Conservation (phyloP, 805 yeast genomes). For the Candida pseudofarinosa region DNA sequence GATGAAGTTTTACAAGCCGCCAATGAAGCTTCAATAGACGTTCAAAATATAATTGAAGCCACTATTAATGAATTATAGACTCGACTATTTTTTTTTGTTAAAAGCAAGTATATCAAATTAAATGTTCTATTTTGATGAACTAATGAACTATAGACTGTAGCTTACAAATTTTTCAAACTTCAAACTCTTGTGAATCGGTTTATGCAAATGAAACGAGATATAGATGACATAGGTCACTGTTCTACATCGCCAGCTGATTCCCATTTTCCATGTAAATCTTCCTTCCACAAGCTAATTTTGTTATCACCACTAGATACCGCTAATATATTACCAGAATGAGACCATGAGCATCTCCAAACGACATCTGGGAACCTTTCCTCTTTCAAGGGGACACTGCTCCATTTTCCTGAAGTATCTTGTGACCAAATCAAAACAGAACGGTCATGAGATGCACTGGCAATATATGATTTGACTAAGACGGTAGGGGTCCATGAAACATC, state of each 20-base stretch:
- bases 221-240: conserved; percentile 44
- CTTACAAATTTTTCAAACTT: too few species aligned
- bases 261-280: conserved; percentile 89
- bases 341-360: conserved; percentile 98
- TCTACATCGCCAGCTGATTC: conserved; percentile 96
- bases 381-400: conserved; percentile 78
- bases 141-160: background rate
- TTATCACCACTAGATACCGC: conserved; percentile 97
- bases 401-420: conserved; percentile 61
- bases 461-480: conserved; percentile 76
- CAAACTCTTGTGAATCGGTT: too few species aligned
- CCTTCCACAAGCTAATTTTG: conserved; percentile 95
- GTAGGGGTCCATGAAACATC: conserved; percentile 99
- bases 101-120: too few species aligned
- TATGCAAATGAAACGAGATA: too few species aligned
- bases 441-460: conserved; percentile 97
- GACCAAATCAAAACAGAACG: conserved; percentile 94
- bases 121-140: background rate
- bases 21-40: conserved; percentile 73
- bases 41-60: conserved; percentile 62
- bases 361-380: conserved; percentile 91
- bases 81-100: too few species aligned
- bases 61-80: conserved; percentile 45
- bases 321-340: conserved; percentile 88
- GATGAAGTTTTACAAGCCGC: conserved; percentile 89